phyloP scores from a whole-genome alignment of 2,329 filamentous ascomycete species.

The Hypoxylon sp. region DNA sequence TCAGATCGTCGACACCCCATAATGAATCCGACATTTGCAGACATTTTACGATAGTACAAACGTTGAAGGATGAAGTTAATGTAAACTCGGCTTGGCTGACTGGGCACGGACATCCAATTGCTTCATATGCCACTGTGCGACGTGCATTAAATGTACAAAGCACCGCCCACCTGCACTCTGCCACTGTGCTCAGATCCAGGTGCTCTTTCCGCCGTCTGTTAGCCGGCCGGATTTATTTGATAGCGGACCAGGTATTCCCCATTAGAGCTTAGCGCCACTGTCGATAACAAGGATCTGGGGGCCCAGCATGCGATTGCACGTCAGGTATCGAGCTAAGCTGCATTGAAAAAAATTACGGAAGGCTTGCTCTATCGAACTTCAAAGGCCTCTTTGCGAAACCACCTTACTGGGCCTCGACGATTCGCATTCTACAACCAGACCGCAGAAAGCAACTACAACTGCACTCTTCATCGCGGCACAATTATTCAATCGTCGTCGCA shows the following conservation, averaged over 20 bases:
- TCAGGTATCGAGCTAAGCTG: constrained; percentile 38
- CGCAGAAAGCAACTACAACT: background rate
- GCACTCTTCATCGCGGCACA: background rate
- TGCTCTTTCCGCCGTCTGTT: background rate
- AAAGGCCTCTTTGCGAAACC: constrained; percentile 20
- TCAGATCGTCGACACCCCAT: background rate
- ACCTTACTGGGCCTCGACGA: constrained; percentile 15
- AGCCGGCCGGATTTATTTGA: constrained; percentile 44
- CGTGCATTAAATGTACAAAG: background rate
- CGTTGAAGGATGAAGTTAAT: constrained; percentile 2
- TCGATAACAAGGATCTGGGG: constrained; percentile 24
- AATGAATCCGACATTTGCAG: constrained; percentile 1
- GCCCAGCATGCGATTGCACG: constrained; percentile 30
- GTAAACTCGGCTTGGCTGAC: constrained; percentile 7
- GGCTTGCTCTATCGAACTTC: constrained; percentile 20
- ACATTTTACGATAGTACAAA: background rate
- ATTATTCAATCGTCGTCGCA: too few relatives aligned
- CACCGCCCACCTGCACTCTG: too few relatives aligned
- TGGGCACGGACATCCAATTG: constrained; percentile 37
- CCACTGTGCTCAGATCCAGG: background rate
- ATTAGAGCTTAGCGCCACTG: constrained; percentile 18
- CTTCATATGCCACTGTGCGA: constrained; percentile 32
- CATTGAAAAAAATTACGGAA: constrained; percentile 44
- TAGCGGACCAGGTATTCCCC: constrained; percentile 28
- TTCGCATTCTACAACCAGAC: constrained; percentile 15